Base-by-base conservation (phyloP, 2,329 filamentous ascomycete species). In the Rhytidhysteron rufulum region DNA sequence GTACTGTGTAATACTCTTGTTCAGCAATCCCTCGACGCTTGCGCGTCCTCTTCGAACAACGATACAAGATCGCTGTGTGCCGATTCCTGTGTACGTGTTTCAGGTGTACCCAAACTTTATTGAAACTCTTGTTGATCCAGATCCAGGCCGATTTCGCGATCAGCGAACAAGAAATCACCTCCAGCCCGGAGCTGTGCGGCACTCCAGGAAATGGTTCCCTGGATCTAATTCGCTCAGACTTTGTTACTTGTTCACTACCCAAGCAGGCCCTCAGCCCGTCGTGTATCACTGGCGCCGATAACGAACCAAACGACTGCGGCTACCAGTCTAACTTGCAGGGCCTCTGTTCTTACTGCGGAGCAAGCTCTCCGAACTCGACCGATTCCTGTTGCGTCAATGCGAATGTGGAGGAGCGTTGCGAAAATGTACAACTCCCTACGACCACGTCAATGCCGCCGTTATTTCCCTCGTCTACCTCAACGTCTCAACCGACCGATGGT, bases 301-400 rank as follows among this genome's bases (percentile, higher is more conserved):
- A 98, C 57, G 89, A 98, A 69, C 81, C 83, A 2, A 67, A 82
- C 5, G 88, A 97, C 60, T 98, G 93, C 65, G 93, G 93, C 34
- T 98, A 85, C 62, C 79, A 77, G 30, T 77, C 80, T 48, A 85
- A 85, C 54, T 63, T 82, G 6, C 68, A 75, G 40, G 89, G 90
- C 3, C 74, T 98, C 25, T 98, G 93, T 70, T 81, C 83, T 4
- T 96, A 93, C 65, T 98, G 93, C 65, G 77, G 79, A 31, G 75
- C 82, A 5, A 91, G 86, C 54, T 89, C 90, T 20, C 80, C 83
- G 47, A 97, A 97, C 66, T 85, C 88, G 8, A 97, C 91, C 37
- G 91, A 97, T 63, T 94, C 90, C 3, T 98, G 93, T 72, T 98
- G 93, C 66, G 84, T 89, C 57, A 88, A 82, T 54, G 82, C 90